Evolutionary conservation across 306 rosid genomes (phyloP), one percentile per base, ranked within the genome.

Genomic region (Senna siamea): DNA sequence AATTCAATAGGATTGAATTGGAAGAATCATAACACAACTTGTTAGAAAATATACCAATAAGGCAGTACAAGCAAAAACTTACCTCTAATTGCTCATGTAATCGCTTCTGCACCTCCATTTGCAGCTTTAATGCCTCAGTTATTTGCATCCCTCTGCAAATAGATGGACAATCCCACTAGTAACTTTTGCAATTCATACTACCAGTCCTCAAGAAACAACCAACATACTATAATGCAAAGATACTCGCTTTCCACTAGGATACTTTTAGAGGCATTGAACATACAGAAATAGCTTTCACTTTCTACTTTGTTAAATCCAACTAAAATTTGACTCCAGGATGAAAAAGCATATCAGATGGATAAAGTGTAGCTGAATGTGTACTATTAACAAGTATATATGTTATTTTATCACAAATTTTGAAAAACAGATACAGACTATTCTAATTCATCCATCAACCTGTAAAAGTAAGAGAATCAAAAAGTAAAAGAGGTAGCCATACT

Each of bases 101-200:
- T 71, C 99, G 90, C 85, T 94, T 94, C 85, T 94, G 99, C 68
- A 94, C 99, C 83, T 94, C 99, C 99, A 94, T 94, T 82, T 94
- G 99, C 86, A 94, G 97, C 88, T 92, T 94, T 59, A 94, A 84
- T 30, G 99, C 96, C 80, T 94, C 99, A 17, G 95, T 94, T 65
- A 94, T 94, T 80, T 92, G 96, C 96, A 94, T 89, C 56, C 99
- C 97, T 65, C 99, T 94, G 87, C 76, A 78, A 68, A 78, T 38
- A 71, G 64, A 80, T 58, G 67, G 57, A 62, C 26, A 22, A 58
- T 20, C 47, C 75, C 51, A 32, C 32, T 12, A 17, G 37, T 61
- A 76, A 17, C 6, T 35, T 75, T 5, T 51, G 13, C 55, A 55
- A 59, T 15, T 64, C 43, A 59, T 66, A 58, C 52, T 74, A 20